Evolutionary conservation across 2,329 filamentous ascomycete genomes (phyloP).

Genomic region (Aplosporella prunicola): DNA sequence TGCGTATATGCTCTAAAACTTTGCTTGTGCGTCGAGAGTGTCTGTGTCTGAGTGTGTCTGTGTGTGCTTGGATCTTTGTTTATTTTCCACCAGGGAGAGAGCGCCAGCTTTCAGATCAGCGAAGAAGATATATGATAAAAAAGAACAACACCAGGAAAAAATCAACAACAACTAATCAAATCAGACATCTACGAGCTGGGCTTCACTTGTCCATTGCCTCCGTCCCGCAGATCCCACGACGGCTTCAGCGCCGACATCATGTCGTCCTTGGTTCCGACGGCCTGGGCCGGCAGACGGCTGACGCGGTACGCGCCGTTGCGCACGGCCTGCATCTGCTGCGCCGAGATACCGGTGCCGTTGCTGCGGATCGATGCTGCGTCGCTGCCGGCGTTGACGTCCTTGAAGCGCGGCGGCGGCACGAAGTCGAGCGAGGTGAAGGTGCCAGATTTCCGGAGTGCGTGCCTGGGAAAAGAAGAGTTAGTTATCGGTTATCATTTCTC

Average conservation of each 20-base stretch:
- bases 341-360: constrained; percentile 69
- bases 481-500: constrained; percentile 9
- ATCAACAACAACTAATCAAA: too few relatives aligned
- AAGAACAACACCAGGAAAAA: too few relatives aligned
- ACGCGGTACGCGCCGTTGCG: constrained; percentile 78
- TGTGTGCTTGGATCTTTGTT: too few relatives aligned
- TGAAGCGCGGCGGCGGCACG: constrained; percentile 66
- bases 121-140: too few relatives aligned
- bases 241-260: constrained; percentile 51
- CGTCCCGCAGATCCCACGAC: constrained; percentile 40
- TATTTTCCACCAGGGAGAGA: too few relatives aligned
- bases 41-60: too few relatives aligned
- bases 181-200: too few relatives aligned
- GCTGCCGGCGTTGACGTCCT: constrained; percentile 33
- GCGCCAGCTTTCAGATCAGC: too few relatives aligned
- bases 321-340: constrained; percentile 59
- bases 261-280: constrained; percentile 67
- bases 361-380: constrained; percentile 49
- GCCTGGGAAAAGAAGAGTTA: constrained; percentile 40
- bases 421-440: constrained; percentile 76
- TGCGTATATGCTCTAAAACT: too few relatives aligned
- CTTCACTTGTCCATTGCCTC: constrained; percentile 1
- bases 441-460: constrained; percentile 64
- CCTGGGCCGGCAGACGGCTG: constrained; percentile 71
- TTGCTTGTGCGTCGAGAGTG: too few relatives aligned